Base-by-base conservation (phyloP, 106 monocot species). In the Alisma plantagoaquatica region DNA sequence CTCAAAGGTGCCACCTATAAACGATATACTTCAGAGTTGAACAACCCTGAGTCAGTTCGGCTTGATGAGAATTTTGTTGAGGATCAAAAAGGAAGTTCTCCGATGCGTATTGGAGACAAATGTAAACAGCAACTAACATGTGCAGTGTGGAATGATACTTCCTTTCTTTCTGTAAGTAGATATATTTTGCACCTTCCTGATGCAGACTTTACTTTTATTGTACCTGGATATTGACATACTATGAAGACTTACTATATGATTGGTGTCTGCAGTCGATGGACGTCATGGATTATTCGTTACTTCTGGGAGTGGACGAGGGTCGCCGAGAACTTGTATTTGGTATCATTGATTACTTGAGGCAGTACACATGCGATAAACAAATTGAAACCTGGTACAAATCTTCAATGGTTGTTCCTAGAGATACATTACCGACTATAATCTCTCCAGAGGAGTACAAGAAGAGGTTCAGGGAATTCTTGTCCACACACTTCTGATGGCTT, bases 71-170 rank as follows among this genome's bases (percentile, higher is more conserved):
- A 99, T 51, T 99, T 86, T 47, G 66, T 90, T 14, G 79, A 90
- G 51, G 85, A 99, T 67, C n/a, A n/a, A n/a, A 99, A 86, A 90
- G 60, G 76, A 11, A 23, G 63, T 15, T 82, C 71, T 46, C 98
- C 98, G 3, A 72, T 90, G 29, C 90, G 82, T 77, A 49, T 99
- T 42, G 71, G 66, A 35, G 82, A 79, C 10, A 76, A 56, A 61
- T 75, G 65, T 44, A 99, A 99, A 53, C 76, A 85, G 66, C 60
- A 82, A 26, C 59, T 99, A 27, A 72, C 89, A 42, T 65, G 98
- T n/a, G 98, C 98, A 31, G 79, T 99, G 52, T 99, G 98, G 98
- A 99, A 99, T 56, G 98, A 99, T 52, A 99, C 98, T 25, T 64
- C 76, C 51, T 99, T 99, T 70, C 81, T 99, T 41, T 82, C 82